Conservation (phyloP, 176 grass and related monocot genomes). For the Elymus sibiricus region DNA sequence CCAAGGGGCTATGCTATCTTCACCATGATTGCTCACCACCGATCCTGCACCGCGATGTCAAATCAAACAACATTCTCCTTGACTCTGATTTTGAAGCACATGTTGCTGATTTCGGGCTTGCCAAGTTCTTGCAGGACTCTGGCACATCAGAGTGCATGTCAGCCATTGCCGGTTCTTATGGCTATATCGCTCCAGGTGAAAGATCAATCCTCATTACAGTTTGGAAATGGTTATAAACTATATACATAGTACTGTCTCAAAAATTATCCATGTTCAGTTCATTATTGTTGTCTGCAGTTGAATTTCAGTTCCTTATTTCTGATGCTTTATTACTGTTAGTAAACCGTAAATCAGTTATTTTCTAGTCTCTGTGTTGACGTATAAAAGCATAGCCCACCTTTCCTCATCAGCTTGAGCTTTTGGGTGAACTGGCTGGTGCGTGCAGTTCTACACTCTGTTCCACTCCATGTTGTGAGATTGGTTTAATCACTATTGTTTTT, state of each 20-base stretch:
- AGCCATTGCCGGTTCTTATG: conserved; percentile 91
- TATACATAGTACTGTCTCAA: background rate
- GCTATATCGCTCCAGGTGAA: conserved; percentile 97
- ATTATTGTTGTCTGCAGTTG: background rate
- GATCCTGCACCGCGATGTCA: conserved; percentile 88
- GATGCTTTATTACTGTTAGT: background rate
- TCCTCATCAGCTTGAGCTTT: no score
- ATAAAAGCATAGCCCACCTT: no score
- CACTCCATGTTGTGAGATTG: background rate
- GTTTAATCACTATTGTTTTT: no score
- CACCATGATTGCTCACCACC: conserved; percentile 87
- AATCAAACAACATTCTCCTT: conserved; percentile 95
- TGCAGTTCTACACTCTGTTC: no score
- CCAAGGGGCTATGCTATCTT: conserved; percentile 97
- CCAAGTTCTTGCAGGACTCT: conserved; percentile 81
- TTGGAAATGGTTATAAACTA: background rate
- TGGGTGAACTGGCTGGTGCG: no score
- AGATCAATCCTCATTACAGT: background rate
- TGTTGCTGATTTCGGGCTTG: conserved; percentile 82
- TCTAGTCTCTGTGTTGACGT: background rate
- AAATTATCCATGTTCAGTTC: background rate
- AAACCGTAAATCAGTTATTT: background rate
- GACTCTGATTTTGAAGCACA: conserved; percentile 85
- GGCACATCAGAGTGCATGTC: conserved; percentile 95
- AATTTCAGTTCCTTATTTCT: background rate